Percentiles rank a stretch among this genome's conserved stretches.
Conservation (phyloP, 192 early-diverging fungal genomes). For the Jimgerdemannia lactiflua region DNA sequence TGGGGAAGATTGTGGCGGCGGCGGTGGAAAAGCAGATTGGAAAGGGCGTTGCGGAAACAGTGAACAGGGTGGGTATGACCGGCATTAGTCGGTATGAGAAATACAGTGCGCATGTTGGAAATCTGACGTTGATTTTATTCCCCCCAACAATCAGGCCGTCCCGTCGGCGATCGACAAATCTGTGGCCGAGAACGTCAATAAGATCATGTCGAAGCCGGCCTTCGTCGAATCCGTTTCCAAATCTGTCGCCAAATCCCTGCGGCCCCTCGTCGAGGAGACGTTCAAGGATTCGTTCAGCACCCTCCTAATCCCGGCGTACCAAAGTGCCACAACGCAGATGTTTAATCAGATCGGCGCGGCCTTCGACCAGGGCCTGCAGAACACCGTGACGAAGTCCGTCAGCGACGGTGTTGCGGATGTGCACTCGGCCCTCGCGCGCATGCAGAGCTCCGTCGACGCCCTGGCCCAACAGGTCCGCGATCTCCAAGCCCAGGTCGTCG, state of each 20-base stretch:
- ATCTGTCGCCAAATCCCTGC: slow-evolving; percentile 32
- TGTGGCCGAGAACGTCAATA: slow-evolving; percentile 33
- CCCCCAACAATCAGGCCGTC: slow-evolving; percentile 20
- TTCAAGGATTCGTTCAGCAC: slow-evolving; percentile 41
- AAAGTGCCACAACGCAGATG: slow-evolving; percentile 44
- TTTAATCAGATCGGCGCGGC: slow-evolving; percentile 41
- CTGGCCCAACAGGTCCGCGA: slow-evolving; percentile 6
- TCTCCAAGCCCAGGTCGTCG: slow-evolving; percentile 16
- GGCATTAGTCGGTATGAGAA: background rate
- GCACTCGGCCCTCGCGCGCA: slow-evolving; percentile 9
- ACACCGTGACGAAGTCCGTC: slow-evolving; percentile 16
- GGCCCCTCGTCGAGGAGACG: slow-evolving; percentile 38
- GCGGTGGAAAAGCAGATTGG: slow-evolving; percentile 39
- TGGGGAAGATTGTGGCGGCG: slow-evolving; percentile 34
- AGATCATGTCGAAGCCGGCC: slow-evolving; percentile 21
- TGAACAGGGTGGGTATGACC: slow-evolving; percentile 28
- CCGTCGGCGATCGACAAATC: slow-evolving; percentile 33
- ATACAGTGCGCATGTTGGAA: background rate
- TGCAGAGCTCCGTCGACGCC: slow-evolving; percentile 26
- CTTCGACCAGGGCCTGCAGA: slow-evolving; percentile 32
- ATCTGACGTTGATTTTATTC: background rate
- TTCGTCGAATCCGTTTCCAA: slow-evolving; percentile 31
- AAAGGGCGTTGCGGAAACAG: slow-evolving; percentile 28
- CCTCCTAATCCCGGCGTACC: slow-evolving; percentile 40
- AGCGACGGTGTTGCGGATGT: slow-evolving; percentile 20